Percentiles rank a stretch among this genome's conserved stretches.
phyloP scores from a whole-genome alignment of 2,329 filamentous ascomycete species.

The Verticillium albo-atrum region DNA sequence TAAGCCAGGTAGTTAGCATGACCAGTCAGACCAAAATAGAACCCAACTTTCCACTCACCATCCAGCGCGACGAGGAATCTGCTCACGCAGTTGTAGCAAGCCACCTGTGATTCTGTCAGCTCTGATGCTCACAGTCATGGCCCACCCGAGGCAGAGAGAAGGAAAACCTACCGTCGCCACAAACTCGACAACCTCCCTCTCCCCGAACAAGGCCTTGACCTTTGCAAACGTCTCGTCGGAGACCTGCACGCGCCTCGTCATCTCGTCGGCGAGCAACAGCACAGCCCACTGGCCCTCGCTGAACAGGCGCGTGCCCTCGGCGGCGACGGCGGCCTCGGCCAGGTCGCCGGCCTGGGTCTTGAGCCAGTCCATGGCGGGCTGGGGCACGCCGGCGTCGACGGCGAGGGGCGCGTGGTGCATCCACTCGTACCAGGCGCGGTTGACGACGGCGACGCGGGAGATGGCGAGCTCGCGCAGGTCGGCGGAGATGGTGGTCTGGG shows the following conservation, averaged over 20 bases:
- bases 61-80: conserved; percentile 79
- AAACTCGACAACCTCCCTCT: conserved; percentile 75
- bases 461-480: conserved; percentile 74
- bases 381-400: conserved; percentile 50
- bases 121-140: not conserved
- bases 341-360: conserved; percentile 21
- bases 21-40: not conserved
- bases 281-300: conserved; percentile 63
- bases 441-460: conserved; percentile 74
- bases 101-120: conserved; percentile 36
- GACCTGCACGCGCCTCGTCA: conserved; percentile 72
- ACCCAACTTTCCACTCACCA: conserved; percentile 41
- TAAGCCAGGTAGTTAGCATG: not conserved
- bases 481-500: conserved; percentile 42
- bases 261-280: conserved; percentile 73
- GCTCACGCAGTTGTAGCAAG: conserved; percentile 81
- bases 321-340: conserved; percentile 16
- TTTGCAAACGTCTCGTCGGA: conserved; percentile 61
- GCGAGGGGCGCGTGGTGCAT: conserved; percentile 69
- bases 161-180: conserved; percentile 59
- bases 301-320: conserved; percentile 22
- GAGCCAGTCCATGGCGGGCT: conserved; percentile 42
- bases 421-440: conserved; percentile 85
- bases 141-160: not conserved
- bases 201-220: conserved; percentile 57